These are phyloP conservation scores for Geranium rotundifolium DNA, from an alignment of 345 rosid species.

Conservation along the genomic window DNA sequence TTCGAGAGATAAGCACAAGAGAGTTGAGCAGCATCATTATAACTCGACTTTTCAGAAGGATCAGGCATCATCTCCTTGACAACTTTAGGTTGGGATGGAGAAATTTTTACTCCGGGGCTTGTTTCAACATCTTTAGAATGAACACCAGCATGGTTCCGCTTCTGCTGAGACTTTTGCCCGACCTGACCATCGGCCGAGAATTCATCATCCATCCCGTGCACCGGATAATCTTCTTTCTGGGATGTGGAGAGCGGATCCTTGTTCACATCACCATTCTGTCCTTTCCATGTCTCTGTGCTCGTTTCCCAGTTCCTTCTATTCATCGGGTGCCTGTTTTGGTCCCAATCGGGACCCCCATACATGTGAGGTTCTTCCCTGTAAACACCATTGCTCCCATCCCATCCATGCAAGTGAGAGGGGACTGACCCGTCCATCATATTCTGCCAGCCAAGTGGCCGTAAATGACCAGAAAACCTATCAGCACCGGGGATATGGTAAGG, in stretches of 20 bases:
- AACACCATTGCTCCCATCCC: constrained; percentile 70
- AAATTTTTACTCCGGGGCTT: constrained; percentile 31
- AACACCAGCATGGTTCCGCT: constrained; percentile 23
- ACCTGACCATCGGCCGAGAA: constrained; percentile 26
- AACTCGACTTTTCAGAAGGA: constrained; percentile 24
- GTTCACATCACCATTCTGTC: constrained; percentile 53
- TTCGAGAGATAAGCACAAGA: constrained; percentile 56
- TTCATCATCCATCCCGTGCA: constrained; percentile 43
- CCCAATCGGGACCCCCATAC: constrained; percentile 78
- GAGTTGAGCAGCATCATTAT: constrained; percentile 16
- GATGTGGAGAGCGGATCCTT: constrained; percentile 43
- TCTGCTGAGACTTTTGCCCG: constrained; percentile 26
- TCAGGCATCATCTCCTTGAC: constrained; percentile 23
- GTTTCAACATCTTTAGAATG: constrained; percentile 38
- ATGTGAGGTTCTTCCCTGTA: constrained; percentile 74
- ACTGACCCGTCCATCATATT: constrained; percentile 77
- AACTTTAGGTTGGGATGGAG: constrained; percentile 20
- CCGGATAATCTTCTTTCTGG: constrained; percentile 46
- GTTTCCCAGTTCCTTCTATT: constrained; percentile 73
- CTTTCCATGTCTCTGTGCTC: constrained; percentile 67
- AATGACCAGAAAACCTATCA: constrained; percentile 69
- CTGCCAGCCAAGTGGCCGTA: constrained; percentile 93
- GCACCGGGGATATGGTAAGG: constrained; percentile 71
- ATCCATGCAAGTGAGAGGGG: constrained; percentile 74
- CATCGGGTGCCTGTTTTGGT: constrained; percentile 58